Base-by-base conservation (phyloP, 75 land plant species). In the Pinus taeda region DNA sequence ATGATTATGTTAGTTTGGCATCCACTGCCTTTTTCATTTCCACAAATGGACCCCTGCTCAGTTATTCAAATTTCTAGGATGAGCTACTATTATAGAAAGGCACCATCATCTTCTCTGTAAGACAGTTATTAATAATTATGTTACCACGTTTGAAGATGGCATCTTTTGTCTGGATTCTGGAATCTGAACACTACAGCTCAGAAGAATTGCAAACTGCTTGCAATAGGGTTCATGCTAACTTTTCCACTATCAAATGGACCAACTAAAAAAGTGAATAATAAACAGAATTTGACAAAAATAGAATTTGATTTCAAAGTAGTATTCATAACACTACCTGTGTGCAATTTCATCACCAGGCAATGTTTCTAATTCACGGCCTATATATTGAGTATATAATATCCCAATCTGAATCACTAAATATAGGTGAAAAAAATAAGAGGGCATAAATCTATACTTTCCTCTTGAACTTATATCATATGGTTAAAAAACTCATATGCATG, bases 171-270 rank as follows among this genome's bases (percentile, higher is more conserved):
- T 45, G 53, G 53, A 45, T 7, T 26, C 26, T 26, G 26, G 26
- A 26, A 26, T 45, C 53, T 45, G 53, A 45, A 45, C 53, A 8
- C 53, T 42, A 59, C 61, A 80, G 9, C 87, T 90, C 37, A 29
- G 24, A 63, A 63, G 66, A 26, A 17, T 17, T 63, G 66, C 66
- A 63, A 30, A 15, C 17, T 63, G 66, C 33, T 15, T 30, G 33
- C 37, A 30, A 29, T 30, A 13, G 36, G 15, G 4, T 63, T 26
- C 9, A 4, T 63, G 9, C 66, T 30, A 63, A 63, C 30, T 15
- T 63, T 63, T 63, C 26, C 13, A 30, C 36, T 63, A 63, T 15
- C 66, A 22, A 26, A 33, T 37, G 15, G 39, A 64, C 37, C 67
- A 15, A 33, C 15, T 18, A 14, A 64, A 64, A 64, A 15, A 3